phyloP scores from a whole-genome alignment of 108 stramenopile genomes.

The Cyclotella distinguenda region DNA sequence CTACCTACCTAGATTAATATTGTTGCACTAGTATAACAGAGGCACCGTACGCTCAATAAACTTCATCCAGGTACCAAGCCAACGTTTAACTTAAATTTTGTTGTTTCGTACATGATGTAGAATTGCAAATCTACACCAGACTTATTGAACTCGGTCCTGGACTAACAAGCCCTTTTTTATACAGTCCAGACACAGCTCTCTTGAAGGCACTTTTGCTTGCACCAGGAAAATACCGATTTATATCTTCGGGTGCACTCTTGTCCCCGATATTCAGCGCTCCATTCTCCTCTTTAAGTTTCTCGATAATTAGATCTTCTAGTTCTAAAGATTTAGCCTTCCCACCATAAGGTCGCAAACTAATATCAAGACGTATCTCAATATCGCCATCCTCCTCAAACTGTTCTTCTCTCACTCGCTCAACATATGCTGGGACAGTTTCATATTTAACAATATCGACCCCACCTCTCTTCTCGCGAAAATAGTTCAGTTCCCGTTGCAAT shows the following conservation, averaged over 20 bases:
- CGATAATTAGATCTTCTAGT: constrained; percentile 54
- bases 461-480: constrained; percentile 66
- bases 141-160: constrained; percentile 57
- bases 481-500: constrained; percentile 71
- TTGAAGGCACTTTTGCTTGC: constrained; percentile 53
- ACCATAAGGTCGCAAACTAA: constrained; percentile 66
- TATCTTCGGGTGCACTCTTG: constrained; percentile 75
- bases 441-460: constrained; percentile 74
- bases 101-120: too few relatives aligned
- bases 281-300: constrained; percentile 45
- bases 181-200: constrained; percentile 63
- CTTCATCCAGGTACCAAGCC: too few relatives aligned
- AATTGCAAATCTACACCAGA: constrained; percentile 46
- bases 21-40: too few relatives aligned
- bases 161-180: constrained; percentile 60
- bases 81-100: too few relatives aligned
- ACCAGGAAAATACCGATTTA: constrained; percentile 70
- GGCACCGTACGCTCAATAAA: too few relatives aligned
- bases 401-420: constrained; percentile 60
- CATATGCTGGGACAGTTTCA: constrained; percentile 74
- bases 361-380: constrained; percentile 50
- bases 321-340: constrained; percentile 71
- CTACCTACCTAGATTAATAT: too few relatives aligned
- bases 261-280: constrained; percentile 64
- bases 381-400: constrained; percentile 48